These are phyloP conservation scores for Candida ponderosae DNA, from an alignment of 805 yeast species.

Conservation along the genomic window DNA sequence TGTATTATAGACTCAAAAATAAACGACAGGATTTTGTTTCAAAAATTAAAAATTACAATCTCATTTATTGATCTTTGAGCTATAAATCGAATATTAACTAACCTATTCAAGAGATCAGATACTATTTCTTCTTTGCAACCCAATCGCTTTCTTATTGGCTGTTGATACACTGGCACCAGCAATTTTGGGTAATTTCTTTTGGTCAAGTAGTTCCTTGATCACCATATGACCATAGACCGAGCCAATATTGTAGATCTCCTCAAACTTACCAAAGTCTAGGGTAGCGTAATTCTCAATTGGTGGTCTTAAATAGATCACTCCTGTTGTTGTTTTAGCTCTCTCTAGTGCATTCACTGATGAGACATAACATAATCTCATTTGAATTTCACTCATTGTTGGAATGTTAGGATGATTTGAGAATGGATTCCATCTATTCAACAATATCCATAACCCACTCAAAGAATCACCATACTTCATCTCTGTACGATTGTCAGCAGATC, in stretches of 20 bases:
- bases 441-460: conserved; percentile 85
- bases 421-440: conserved; percentile 82
- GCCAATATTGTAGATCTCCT: conserved; percentile 82
- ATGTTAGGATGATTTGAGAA: conserved; percentile 81
- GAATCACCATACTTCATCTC: conserved; percentile 92
- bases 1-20: too few species aligned
- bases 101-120: conserved; percentile 27
- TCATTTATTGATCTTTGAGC: neutral
- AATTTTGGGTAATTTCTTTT: conserved; percentile 51
- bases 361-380: conserved; percentile 86
- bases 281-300: conserved; percentile 92
- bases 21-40: too few species aligned
- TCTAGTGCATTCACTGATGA: conserved; percentile 92
- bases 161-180: conserved; percentile 39
- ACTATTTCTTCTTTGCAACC: conserved; percentile 55
- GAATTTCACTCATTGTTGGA: conserved; percentile 94
- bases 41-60: too few species aligned
- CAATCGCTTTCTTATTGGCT: conserved; percentile 22
- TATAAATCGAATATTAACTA: neutral
- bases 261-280: conserved; percentile 85
- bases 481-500: conserved; percentile 86
- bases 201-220: conserved; percentile 42
- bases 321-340: conserved; percentile 74
- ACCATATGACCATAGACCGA: conserved; percentile 58
- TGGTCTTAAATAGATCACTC: conserved; percentile 83